phyloP scores from a whole-genome alignment of 208 protist species.

The Histomonas meleagridis region DNA sequence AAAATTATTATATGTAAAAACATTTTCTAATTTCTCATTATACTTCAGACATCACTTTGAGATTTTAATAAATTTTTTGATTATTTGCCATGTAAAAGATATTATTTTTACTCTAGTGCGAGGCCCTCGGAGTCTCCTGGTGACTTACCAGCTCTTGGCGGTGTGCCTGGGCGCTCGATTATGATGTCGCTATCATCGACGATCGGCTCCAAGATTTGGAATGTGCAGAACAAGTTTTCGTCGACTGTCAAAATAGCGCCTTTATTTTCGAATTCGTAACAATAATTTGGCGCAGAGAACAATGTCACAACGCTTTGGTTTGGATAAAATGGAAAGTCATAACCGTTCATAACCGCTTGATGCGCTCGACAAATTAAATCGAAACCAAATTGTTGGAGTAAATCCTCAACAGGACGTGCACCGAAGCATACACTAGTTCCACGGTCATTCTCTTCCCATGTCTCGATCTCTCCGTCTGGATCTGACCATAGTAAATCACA shows the following conservation, averaged over 20 bases:
- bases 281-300: conserved; percentile 99
- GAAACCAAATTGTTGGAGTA: conserved; percentile 91
- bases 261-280: conserved; percentile 95
- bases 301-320: conserved; percentile 93
- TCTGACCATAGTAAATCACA: conserved; percentile 98
- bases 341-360: conserved; percentile 69
- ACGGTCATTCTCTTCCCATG: conserved; percentile 90
- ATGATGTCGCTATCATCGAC: too few relatives aligned
- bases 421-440: conserved; percentile 94
- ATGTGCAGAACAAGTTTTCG: conserved; percentile 58
- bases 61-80: too few relatives aligned
- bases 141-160: too few relatives aligned
- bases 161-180: too few relatives aligned
- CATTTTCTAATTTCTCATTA: too few relatives aligned
- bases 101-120: too few relatives aligned
- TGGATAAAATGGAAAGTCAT: conserved; percentile 89
- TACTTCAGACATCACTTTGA: too few relatives aligned
- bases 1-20: too few relatives aligned
- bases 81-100: too few relatives aligned
- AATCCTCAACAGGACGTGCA: conserved; percentile 83
- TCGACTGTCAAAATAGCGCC: conserved; percentile 77
- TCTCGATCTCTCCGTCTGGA: conserved; percentile 76
- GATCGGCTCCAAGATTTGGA: conserved; percentile 46
- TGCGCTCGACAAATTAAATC: conserved; percentile 96
- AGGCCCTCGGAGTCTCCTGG: too few relatives aligned